Evolutionary conservation across 176 grass and related monocot genomes (phyloP), one percentile per base, ranked within the genome.

Genomic region (Chrysopogon serrulatus): DNA sequence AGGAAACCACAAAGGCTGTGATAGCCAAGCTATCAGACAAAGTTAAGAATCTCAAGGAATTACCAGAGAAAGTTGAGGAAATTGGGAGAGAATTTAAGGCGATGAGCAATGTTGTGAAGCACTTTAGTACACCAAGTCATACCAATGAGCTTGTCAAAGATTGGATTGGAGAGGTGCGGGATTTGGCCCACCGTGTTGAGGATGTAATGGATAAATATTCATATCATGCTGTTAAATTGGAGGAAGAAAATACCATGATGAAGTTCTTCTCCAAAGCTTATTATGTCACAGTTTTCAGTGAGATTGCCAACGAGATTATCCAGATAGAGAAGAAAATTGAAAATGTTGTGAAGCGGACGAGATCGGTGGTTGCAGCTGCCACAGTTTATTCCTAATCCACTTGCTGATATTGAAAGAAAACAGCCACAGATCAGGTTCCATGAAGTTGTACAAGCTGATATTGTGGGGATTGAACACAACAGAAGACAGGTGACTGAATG

Each of bases 151-250:
- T 47, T 33, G 54, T 72, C 5, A 82, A 44, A 6, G 17, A 8
- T 16, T 71, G 66, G 80, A 70, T 82, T 33, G 80, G 19, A 15
- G 80, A 82, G 2, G 18, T 82, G 51, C 24, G 67, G 51, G 35
- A 60, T 3, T 4, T 71, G 0, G 49, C 80, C 36, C 53, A 72
- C 67, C 49, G 0, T 61, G 80, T 61, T 71, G 67, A 82, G 37
- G 67, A 82, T 82, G 67, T 72, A 15, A 72, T 72, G 35, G 80
- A 82, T 21, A 82, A 24, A 82, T 74, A 83, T 8, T 37, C 57
- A 19, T 83, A 75, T 21, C 23, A 83, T 11, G 12, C 23, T 36
- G 30, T 28, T 83, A 18, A 65, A 51, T 9, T 39, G 16, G 57
- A 65, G 40, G 70, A 65, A 49, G 71, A 83, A 83, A 34, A 62